phyloP scores from a whole-genome alignment of 257 asterid species.

The Cinchona pubescens region DNA sequence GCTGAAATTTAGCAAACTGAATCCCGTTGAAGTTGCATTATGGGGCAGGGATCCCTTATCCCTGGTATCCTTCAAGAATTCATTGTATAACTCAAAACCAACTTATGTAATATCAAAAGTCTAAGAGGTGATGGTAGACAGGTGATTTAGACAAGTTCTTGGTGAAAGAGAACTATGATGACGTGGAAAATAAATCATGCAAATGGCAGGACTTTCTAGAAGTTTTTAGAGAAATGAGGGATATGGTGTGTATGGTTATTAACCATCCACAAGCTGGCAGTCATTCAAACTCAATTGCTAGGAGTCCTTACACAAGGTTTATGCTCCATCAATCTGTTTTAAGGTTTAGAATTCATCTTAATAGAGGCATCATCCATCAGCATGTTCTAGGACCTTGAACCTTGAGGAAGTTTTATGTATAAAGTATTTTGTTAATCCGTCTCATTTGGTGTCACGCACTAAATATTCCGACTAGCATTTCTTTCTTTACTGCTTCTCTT shows the following conservation, averaged over 20 bases:
- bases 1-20: not conserved
- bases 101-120: not conserved
- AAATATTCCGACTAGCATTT: not conserved
- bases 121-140: conserved; percentile 3
- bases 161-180: not conserved
- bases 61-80: not conserved
- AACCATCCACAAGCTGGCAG: not conserved
- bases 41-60: not conserved
- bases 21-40: not conserved
- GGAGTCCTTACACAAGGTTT: not conserved
- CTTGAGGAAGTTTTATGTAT: not conserved
- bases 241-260: not conserved
- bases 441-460: not conserved
- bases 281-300: not conserved
- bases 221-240: not conserved
- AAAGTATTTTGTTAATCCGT: not conserved
- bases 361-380: not conserved
- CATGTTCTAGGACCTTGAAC: not conserved
- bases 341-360: not conserved
- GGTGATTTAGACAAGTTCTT: not conserved
- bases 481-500: not conserved
- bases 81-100: not conserved
- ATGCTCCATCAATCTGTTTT: not conserved
- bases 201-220: not conserved
- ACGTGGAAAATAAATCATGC: not conserved